phyloP scores from a whole-genome alignment of 192 early-diverging fungal genomes.

The Chytriomyces confervae region DNA sequence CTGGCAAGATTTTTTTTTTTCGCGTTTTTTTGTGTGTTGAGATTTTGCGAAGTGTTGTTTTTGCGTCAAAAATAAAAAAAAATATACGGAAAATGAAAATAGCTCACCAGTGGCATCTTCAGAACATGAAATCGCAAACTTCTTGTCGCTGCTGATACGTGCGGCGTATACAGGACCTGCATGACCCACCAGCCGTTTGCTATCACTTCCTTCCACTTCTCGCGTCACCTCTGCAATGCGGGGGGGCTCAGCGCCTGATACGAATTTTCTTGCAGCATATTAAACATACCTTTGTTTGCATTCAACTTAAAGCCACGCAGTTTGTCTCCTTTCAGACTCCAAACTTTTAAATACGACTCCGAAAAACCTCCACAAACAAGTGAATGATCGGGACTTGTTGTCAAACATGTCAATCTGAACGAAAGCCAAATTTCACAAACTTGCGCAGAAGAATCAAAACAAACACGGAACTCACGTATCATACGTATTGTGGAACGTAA shows the following conservation, averaged over 20 bases:
- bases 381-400: conserved; percentile 77
- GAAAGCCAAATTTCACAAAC: too few species aligned
- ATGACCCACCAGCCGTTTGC: conserved; percentile 80
- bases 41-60: conserved; percentile 14
- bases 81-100: conserved; percentile 23
- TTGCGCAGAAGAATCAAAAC: not conserved
- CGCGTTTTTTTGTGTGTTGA: too few species aligned
- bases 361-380: conserved; percentile 87
- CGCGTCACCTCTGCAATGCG: conserved; percentile 19
- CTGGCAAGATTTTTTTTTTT: too few species aligned
- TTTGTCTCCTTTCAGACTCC: conserved; percentile 76
- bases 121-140: conserved; percentile 87
- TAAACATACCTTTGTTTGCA: conserved; percentile 46
- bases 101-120: conserved; percentile 93
- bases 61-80: too few species aligned
- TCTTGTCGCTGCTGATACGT: conserved; percentile 84
- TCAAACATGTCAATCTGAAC: conserved; percentile 80
- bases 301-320: not conserved
- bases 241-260: too few species aligned
- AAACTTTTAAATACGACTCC: conserved; percentile 92
- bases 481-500: conserved; percentile 96
- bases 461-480: conserved; percentile 48
- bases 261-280: too few species aligned
- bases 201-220: conserved; percentile 39
- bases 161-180: conserved; percentile 88